Percentiles rank a stretch among this genome's conserved stretches.
These are phyloP conservation scores for Parastagonospora avenae DNA, from an alignment of 2,329 filamentous ascomycete species.

Conservation along the genomic window DNA sequence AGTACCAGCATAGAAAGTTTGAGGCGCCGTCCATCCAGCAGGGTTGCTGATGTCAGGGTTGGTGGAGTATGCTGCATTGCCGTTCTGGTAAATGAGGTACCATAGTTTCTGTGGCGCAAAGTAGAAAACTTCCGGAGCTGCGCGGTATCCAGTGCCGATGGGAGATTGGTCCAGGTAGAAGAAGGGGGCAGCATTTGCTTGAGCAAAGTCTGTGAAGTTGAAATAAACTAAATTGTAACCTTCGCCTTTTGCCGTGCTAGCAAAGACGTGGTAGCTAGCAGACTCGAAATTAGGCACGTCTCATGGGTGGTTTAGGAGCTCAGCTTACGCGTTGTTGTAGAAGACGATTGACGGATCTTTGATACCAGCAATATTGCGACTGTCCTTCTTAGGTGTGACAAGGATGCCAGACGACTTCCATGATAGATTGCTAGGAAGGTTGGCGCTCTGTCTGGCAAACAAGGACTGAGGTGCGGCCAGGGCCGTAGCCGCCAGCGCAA, in stretches of 20 bases:
- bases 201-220: conserved; percentile 46
- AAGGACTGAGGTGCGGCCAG: conserved; percentile 11
- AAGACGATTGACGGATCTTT: conserved; percentile 45
- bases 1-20: conserved; percentile 43
- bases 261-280: conserved; percentile 48
- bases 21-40: conserved; percentile 46
- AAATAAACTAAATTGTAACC: conserved; percentile 51
- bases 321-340: conserved; percentile 38
- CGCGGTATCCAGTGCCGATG: conserved; percentile 49
- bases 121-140: conserved; percentile 51
- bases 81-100: conserved; percentile 52
- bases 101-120: conserved; percentile 50
- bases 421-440: conserved; percentile 32
- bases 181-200: conserved; percentile 41
- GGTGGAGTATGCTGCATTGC: conserved; percentile 52
- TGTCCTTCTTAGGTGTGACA: conserved; percentile 36
- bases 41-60: conserved; percentile 50
- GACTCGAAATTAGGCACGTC: no score
- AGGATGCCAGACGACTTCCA: conserved; percentile 38
- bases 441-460: conserved; percentile 4
- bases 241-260: conserved; percentile 42
- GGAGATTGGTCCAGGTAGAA: conserved; percentile 47
- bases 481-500: conserved; percentile 13
- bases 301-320: no score
- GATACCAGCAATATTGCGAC: conserved; percentile 32